Evolutionary conservation across 495 filamentous ascomycete species (phyloP), one percentile per base, ranked within the genome.

Genomic region (Ramalina peruviana): DNA sequence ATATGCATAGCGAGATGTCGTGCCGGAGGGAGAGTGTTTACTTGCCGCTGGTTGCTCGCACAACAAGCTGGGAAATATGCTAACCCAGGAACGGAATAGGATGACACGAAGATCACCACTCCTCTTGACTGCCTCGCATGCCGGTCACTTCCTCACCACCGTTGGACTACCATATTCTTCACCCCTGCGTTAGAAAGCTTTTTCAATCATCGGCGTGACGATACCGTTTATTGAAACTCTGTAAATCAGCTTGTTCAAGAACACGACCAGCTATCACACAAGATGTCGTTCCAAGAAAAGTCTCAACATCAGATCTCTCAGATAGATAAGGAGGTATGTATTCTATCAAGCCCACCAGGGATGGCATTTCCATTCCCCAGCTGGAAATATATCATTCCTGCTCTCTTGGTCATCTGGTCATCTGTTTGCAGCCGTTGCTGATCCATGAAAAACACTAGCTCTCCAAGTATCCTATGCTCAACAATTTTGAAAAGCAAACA

Each of bases 251-350:
- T 11, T 48, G 19, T 6, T 21, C 25, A 4, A 38, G 16, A 37
- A 12, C 13, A n/a, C 43, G 23, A 37, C 11, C 42, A 11, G 1
- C 20, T 11, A 21, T 20, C 23, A 12, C 17, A 26, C 41, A 47
- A 12, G 50, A 60, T 60, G 58, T 86, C 87, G 65, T 85, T 87
- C 68, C 90, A 97, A 72, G 90, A 94, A 60, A 85, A 84, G 68
- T 81, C 85, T 56, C 87, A 95, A 72, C 79, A 88, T 62, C 78
- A 85, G 56, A 78, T 97, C 59, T 77, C 81, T 53, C 84, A 88
- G 77, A 83, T 97, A 70, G 90, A 97, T 73, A 94, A 94, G 74
- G 89, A 97, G 86, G 89, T 95, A 68, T 59, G 86, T 75, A n/a
- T 16, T 44, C 21, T 33, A 26, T 16, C 39, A 49, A 36, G 19